phyloP scores from a whole-genome alignment of 306 rosid genomes.

The Quercus glauca region DNA sequence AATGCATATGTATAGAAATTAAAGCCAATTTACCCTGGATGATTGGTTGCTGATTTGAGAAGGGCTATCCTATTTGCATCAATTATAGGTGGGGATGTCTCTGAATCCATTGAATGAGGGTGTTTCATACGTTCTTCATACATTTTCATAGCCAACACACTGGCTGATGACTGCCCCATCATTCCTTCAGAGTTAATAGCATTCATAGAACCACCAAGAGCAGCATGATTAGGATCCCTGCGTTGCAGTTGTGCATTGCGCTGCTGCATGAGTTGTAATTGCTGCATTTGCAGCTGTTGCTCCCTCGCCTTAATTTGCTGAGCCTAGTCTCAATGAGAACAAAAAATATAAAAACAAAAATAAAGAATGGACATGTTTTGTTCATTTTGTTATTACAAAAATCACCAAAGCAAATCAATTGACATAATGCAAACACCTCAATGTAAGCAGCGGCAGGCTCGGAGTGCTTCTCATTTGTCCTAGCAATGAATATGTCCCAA shows the following conservation, averaged over 20 bases:
- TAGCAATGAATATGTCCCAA: constrained; percentile 93
- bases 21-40: constrained; percentile 62
- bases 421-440: constrained; percentile 50
- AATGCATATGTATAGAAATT: not conserved
- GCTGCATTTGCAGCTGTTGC: constrained; percentile 78
- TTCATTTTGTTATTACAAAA: not conserved
- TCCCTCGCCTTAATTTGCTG: constrained; percentile 77
- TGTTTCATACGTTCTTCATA: constrained; percentile 83
- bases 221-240: constrained; percentile 69
- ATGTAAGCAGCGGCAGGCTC: constrained; percentile 82
- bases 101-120: constrained; percentile 73
- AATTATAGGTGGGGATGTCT: constrained; percentile 59
- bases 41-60: constrained; percentile 65
- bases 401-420: not conserved
- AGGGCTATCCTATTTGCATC: constrained; percentile 77
- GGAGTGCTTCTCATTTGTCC: constrained; percentile 84
- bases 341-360: constrained; percentile 5
- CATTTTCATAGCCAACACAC: constrained; percentile 77
- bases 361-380: not conserved
- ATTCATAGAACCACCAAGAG: constrained; percentile 61
- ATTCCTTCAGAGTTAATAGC: constrained; percentile 77
- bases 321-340: constrained; percentile 39
- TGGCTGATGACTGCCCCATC: constrained; percentile 77
- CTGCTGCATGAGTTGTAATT: constrained; percentile 74
- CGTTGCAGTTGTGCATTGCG: constrained; percentile 67